phyloP scores from a whole-genome alignment of 2,329 filamentous ascomycete genomes.

The Fusarium gaditjirri region DNA sequence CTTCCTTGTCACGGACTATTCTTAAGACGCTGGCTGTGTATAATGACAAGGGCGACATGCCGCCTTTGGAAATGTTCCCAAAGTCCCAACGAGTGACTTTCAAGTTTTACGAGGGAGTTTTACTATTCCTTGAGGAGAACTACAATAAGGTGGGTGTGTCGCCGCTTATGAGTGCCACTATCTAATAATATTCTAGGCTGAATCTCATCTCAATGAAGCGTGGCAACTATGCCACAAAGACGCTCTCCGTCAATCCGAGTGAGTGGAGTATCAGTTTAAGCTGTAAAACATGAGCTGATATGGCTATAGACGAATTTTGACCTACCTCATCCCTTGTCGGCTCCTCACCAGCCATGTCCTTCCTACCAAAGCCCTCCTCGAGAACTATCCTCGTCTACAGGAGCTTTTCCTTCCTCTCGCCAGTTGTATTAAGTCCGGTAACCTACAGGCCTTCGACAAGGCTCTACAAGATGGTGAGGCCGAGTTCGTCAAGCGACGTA shows the following conservation, averaged over 20 bases:
- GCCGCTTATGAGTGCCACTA: not conserved
- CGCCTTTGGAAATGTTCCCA: constrained; percentile 80
- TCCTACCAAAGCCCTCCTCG: constrained; percentile 76
- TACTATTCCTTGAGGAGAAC: constrained; percentile 95
- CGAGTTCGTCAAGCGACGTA: constrained; percentile 92
- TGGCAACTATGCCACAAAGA: constrained; percentile 83
- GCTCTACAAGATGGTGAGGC: constrained; percentile 85
- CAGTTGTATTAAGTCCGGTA: constrained; percentile 81
- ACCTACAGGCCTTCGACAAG: constrained; percentile 84
- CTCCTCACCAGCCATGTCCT: constrained; percentile 89
- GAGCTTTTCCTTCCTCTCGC: constrained; percentile 82
- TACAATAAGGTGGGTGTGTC: constrained; percentile 73
- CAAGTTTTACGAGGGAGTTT: constrained; percentile 93
- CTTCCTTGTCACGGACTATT: constrained; percentile 89
- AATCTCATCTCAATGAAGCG: constrained; percentile 81
- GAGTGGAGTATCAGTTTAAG: constrained; percentile 43
- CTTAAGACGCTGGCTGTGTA: constrained; percentile 84
- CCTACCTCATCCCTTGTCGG: constrained; percentile 93
- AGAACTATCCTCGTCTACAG: constrained; percentile 80
- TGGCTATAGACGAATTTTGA: constrained; percentile 79
- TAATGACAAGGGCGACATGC: constrained; percentile 78
- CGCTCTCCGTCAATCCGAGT: constrained; percentile 83
- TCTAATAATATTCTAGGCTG: constrained; percentile 65
- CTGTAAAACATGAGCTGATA: not conserved
- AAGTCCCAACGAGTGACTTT: constrained; percentile 94